Base-by-base conservation (phyloP, 2,329 filamentous ascomycete species). In the Monilinia aucupariae region DNA sequence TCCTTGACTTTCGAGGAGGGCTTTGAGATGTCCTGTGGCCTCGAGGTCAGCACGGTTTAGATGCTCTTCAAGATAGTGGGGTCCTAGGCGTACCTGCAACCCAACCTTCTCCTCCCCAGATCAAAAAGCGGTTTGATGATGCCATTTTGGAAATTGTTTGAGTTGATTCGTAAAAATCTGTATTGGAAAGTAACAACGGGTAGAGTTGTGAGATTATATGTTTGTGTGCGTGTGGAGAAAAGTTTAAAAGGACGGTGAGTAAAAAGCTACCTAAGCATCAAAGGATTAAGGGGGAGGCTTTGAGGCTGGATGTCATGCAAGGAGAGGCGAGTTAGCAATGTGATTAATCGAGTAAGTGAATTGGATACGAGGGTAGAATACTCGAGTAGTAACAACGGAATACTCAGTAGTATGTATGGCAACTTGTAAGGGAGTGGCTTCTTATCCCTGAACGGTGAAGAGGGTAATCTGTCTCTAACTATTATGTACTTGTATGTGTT, bases 31-130 rank as follows among this genome's bases (percentile, higher is more conserved):
- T 60, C 82, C 80, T 63, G 61, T 20, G 34, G 32, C 13, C 22
- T 49, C 41, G 32, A 37, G 51, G 43, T 62, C 56, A 62, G 51
- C 52, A 62, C 52, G 52, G 60, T 41, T 56, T 43, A 49, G 32
- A 47, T 48, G 41, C 22, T 27, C 51, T 62, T 12, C 17, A 39
- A 39, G 13, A 4, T 10, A 51, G 61, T 52, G 54, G 48, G 48
- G 47, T 48, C 13, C 10, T 25, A n/a, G 27, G 25, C 41, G 25
- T 51, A 63, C 61, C 61, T 25, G 61, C 61, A 63, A 86, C 79
- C 84, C 83, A 86, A 69, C 85, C 84, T 67, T 79, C 77, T 65
- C 79, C 82, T 56, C 85, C 85, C 84, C 84, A 87, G 70, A 87
- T 84, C 68, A 87, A 79, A 74, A 82, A 86, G 67, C 61, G 64